These are phyloP conservation scores for Lachancea dasiensis DNA, from an alignment of 805 yeast species.

Conservation along the genomic window DNA sequence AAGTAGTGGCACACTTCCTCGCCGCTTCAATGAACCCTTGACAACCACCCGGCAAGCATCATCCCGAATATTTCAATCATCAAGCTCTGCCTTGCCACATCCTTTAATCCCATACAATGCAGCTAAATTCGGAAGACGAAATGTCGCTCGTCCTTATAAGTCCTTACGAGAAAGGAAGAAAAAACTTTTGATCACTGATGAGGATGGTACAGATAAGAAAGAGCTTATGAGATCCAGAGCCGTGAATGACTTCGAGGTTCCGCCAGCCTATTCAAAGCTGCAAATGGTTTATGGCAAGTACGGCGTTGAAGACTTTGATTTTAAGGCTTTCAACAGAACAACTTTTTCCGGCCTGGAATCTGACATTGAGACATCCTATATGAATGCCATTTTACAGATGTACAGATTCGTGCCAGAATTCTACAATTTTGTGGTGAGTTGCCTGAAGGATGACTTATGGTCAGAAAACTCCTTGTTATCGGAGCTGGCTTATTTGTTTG, in stretches of 20 bases:
- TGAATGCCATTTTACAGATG: constrained; percentile 73
- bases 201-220: constrained; percentile 18
- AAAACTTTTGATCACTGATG: constrained; percentile 13
- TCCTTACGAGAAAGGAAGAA: constrained; percentile 32
- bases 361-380: constrained; percentile 70
- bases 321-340: constrained; percentile 74
- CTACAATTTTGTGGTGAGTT: constrained; percentile 55
- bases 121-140: constrained; percentile 51
- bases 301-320: constrained; percentile 93
- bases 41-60: not conserved
- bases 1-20: constrained; percentile 56
- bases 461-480: constrained; percentile 50
- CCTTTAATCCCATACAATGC: constrained; percentile 49
- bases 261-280: constrained; percentile 68
- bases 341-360: constrained; percentile 80
- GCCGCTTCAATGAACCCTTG: constrained; percentile 39
- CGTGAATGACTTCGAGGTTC: constrained; percentile 40
- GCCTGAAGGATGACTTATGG: constrained; percentile 49
- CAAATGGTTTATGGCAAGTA: constrained; percentile 79
- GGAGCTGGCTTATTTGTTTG: constrained; percentile 84
- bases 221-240: constrained; percentile 21
- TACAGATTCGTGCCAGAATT: constrained; percentile 72
- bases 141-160: constrained; percentile 41
- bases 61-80: not conserved
- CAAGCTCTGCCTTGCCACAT: constrained; percentile 27